Evolutionary conservation across 2,329 filamentous ascomycete species (phyloP).

Genomic region (Colletotrichum karsti): DNA sequence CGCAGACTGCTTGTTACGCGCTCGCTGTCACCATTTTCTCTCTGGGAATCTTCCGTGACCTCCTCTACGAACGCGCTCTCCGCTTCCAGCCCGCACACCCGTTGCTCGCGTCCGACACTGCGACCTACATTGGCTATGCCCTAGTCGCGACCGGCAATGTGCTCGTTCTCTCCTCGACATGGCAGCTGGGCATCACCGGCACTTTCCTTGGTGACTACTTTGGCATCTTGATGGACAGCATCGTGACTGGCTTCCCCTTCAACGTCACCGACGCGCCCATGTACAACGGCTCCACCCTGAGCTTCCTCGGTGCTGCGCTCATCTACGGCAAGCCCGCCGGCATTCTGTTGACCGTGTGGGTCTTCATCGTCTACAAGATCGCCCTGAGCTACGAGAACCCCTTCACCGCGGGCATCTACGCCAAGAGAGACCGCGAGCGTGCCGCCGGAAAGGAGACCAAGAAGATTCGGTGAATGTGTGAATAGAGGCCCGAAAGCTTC

Average conservation of each 20-base stretch:
- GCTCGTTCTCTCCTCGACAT: slow-evolving; percentile 90
- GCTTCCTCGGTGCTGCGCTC: slow-evolving; percentile 88
- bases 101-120: slow-evolving; percentile 67
- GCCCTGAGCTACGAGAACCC: slow-evolving; percentile 91
- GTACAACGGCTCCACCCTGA: slow-evolving; percentile 95
- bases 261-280: slow-evolving; percentile 91
- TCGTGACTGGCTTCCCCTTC: slow-evolving; percentile 96
- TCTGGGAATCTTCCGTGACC: slow-evolving; percentile 88
- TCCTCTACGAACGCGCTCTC: slow-evolving; percentile 86
- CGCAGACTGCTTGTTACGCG: slow-evolving; percentile 85
- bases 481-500: slow-evolving; percentile 25
- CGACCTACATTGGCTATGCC: slow-evolving; percentile 71
- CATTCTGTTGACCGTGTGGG: slow-evolving; percentile 76
- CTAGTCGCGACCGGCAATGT: slow-evolving; percentile 82
- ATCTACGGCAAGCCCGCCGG: slow-evolving; percentile 90
- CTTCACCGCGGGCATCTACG: slow-evolving; percentile 93
- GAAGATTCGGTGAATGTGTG: slow-evolving; percentile 57
- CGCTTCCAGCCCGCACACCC: slow-evolving; percentile 79
- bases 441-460: slow-evolving; percentile 55
- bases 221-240: slow-evolving; percentile 94
- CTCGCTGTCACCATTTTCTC: slow-evolving; percentile 91
- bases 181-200: slow-evolving; percentile 90
- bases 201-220: slow-evolving; percentile 99
- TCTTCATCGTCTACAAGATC: slow-evolving; percentile 80
- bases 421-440: slow-evolving; percentile 76